Conservation (phyloP, 495 filamentous ascomycete genomes). For the Talaromyces borbonicus region DNA sequence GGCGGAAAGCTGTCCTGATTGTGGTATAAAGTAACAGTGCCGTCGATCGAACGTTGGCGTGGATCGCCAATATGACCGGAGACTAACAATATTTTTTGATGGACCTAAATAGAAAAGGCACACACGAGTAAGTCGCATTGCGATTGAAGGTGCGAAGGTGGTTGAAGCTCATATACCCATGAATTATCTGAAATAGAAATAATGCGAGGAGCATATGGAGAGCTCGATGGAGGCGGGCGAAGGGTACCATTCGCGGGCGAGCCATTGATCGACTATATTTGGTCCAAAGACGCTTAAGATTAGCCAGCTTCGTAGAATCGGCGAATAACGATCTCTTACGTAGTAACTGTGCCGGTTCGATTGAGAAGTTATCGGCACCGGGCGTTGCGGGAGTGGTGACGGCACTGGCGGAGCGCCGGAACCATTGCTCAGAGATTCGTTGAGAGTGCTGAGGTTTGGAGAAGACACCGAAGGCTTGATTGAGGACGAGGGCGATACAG, state of each 20-base stretch:
- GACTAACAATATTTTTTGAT: slow-evolving; percentile 79
- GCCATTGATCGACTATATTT: slow-evolving; percentile 24
- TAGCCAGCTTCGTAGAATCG: not conserved
- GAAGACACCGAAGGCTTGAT: slow-evolving; percentile 45
- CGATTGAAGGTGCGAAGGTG: slow-evolving; percentile 2
- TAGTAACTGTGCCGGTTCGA: slow-evolving; percentile 42
- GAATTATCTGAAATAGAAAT: slow-evolving; percentile 67
- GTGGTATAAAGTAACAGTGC: slow-evolving; percentile 67
- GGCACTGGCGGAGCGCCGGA: slow-evolving; percentile 18
- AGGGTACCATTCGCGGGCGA: slow-evolving; percentile 44
- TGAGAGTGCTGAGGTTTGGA: slow-evolving; percentile 43
- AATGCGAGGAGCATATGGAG: slow-evolving; percentile 69
- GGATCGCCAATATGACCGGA: slow-evolving; percentile 72
- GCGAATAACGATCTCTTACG: slow-evolving; percentile 22
- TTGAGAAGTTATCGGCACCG: slow-evolving; percentile 28
- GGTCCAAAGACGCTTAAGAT: not conserved
- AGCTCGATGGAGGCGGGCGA: slow-evolving; percentile 47
- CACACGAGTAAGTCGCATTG: not conserved
- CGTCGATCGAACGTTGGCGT: slow-evolving; percentile 60
- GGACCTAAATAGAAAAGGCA: slow-evolving; percentile 46
- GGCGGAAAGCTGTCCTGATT: slow-evolving; percentile 77
- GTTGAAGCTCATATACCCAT: slow-evolving; percentile 49
- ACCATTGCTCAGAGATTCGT: slow-evolving; percentile 15
- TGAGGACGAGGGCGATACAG: slow-evolving; percentile 50
- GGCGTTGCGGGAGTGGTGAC: slow-evolving; percentile 35